phyloP scores from a whole-genome alignment of 768 basidiomycete species.

The Asterophora lycoperdoides region DNA sequence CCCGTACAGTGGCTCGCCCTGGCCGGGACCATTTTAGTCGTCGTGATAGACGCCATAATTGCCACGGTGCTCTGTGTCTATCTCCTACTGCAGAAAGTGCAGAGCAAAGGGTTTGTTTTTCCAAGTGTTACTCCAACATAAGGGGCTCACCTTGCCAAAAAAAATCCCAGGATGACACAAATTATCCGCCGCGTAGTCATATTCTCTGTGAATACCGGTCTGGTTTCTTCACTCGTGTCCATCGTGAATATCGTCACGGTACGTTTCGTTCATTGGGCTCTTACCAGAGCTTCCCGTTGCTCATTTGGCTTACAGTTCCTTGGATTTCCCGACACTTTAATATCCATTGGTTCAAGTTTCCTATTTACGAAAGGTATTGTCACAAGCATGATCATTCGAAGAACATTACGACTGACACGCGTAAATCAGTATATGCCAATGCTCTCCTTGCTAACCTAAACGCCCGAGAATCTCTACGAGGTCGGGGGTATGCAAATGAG shows the following conservation, averaged over 20 bases:
- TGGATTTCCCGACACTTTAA: conserved; percentile 16
- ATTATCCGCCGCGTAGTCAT: conserved; percentile 8
- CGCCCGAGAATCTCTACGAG: conserved; percentile 12
- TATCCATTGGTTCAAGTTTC: conserved; percentile 15
- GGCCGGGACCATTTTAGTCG: conserved; percentile 11
- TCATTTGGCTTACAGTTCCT: conserved; percentile 8
- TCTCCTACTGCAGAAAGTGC: conserved; percentile 9
- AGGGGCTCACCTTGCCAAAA: background rate
- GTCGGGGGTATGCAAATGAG: conserved; percentile 3
- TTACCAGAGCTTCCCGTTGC: background rate
- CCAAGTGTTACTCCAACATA: background rate
- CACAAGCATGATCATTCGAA: background rate
- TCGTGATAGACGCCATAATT: conserved; percentile 11
- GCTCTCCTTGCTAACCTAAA: conserved; percentile 20
- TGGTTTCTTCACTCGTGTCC: conserved; percentile 12
- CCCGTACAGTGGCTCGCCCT: conserved; percentile 10
- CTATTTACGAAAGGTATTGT: conserved; percentile 17
- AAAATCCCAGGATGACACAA: conserved; percentile 1
- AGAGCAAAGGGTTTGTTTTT: conserved; percentile 9
- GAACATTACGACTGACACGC: background rate
- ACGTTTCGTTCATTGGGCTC: background rate
- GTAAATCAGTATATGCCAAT: conserved; percentile 16
- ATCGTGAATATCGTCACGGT: conserved; percentile 14
- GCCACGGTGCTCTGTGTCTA: conserved; percentile 14
- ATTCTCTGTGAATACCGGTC: conserved; percentile 15